Evolutionary conservation across 1,284 basidiomycete species (phyloP), one percentile per base, ranked within the genome.

Genomic region (Xerocomus minutiporus): DNA sequence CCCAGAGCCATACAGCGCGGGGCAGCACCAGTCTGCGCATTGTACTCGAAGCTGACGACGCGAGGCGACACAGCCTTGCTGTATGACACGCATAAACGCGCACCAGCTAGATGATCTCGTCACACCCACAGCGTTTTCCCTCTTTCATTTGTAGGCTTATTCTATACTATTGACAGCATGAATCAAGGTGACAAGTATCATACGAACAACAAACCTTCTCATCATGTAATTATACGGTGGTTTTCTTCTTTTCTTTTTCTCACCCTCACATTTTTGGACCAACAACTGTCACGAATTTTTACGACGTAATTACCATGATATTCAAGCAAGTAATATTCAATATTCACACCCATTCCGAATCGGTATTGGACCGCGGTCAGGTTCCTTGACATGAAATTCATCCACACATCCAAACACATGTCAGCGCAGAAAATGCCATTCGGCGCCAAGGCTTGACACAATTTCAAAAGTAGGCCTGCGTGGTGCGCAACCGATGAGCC

Each of bases 111-210:
- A 36, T 8, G 35, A 36, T 48, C 42, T 36, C 46, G 44, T 46
- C 41, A 43, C 26, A 36, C 47, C 50, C 47, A 50, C 36, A 48
- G n/a, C 36, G 36, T 43, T 41, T 13, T 17, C 23, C 13, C 25
- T 1, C 4, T 13, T n/a, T 44, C 8, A 50, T 45, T 57, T 52
- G 25, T 67, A 70, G 67, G 66, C 56, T 69, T 68, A 71, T 70
- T 69, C 49, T 70, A 68, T 67, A 53, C 62, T 70, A 69, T 69
- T 63, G 60, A 68, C 53, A 47, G 38, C 53, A 68, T 50, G 56
- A 59, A 59, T 38, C 50, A 50, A 36, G 34, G 35, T 40, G 49
- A 50, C 26, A 53, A 58, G 46, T 59, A 69, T 46, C 48, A 55
- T 57, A 67, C 31, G 46, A 45, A 64, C 56, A 59, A 54, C 55